Evolutionary conservation across 805 yeast species (phyloP).

Genomic region (Yamadazyma nakazawae): DNA sequence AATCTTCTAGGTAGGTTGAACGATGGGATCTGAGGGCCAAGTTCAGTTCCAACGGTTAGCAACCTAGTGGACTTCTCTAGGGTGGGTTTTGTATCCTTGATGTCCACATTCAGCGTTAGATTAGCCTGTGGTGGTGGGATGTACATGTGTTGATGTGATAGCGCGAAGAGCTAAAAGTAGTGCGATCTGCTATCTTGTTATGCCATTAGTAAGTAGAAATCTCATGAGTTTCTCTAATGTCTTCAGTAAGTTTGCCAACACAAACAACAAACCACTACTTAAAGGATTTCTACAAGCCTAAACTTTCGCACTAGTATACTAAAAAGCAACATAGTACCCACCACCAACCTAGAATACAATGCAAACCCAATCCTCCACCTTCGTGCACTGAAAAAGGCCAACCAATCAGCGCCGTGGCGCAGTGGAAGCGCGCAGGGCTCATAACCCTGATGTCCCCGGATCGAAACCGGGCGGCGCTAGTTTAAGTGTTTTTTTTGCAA

Average conservation of each 20-base stretch:
- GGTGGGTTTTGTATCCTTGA: not conserved
- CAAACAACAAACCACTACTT: too few species aligned
- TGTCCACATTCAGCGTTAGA: not conserved
- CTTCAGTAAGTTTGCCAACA: too few species aligned
- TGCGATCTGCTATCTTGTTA: not conserved
- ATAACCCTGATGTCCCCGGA: conserved; percentile 98
- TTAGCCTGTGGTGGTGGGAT: conserved; percentile 4
- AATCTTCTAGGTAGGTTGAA: conserved; percentile 19
- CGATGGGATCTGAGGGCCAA: conserved; percentile 14
- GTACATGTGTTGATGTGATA: not conserved
- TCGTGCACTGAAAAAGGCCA: not conserved
- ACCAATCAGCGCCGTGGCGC: conserved; percentile 84
- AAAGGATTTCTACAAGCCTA: too few species aligned
- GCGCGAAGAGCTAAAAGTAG: not conserved
- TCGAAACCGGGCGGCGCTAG: conserved; percentile 95
- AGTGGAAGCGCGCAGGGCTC: conserved; percentile 99
- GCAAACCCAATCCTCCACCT: too few species aligned
- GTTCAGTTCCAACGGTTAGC: conserved; percentile 2
- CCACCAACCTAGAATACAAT: too few species aligned
- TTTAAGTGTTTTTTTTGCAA: too few species aligned
- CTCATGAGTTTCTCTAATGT: too few species aligned
- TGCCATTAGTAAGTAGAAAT: too few species aligned
- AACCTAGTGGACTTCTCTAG: not conserved
- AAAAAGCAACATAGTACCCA: too few species aligned
- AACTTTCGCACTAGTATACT: too few species aligned